Conservation (phyloP, 2,329 filamentous ascomycete species). For the Microthyrium microscopicum region DNA sequence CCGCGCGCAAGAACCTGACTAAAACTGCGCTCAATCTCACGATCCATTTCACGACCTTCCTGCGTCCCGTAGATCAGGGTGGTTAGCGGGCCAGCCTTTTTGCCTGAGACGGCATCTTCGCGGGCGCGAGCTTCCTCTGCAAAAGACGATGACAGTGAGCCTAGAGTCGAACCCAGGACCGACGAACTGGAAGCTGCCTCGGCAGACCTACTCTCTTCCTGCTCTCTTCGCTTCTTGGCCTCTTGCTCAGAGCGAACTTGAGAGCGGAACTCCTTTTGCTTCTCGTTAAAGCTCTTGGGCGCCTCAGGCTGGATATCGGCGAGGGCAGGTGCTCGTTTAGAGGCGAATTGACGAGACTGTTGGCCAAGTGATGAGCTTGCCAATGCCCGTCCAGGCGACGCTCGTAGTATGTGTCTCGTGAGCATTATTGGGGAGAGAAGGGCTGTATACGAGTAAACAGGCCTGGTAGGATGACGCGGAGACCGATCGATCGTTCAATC, state of each 20-base stretch:
- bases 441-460: no score
- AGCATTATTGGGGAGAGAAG: no score
- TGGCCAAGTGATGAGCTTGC: no score
- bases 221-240: slow-evolving; percentile 58
- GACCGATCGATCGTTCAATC: no score
- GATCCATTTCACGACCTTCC: slow-evolving; percentile 84
- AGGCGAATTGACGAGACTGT: no score
- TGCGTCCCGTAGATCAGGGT: slow-evolving; percentile 94
- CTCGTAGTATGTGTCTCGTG: no score
- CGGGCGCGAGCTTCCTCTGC: slow-evolving; percentile 38
- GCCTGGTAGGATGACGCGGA: no score
- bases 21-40: slow-evolving; percentile 91
- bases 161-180: slow-evolving; percentile 24
- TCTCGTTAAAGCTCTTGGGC: slow-evolving; percentile 60
- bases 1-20: slow-evolving; percentile 86
- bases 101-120: slow-evolving; percentile 42
- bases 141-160: slow-evolving; percentile 40
- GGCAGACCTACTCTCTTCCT: slow-evolving; percentile 58
- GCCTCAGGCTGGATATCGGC: slow-evolving; percentile 65
- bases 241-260: slow-evolving; percentile 44
- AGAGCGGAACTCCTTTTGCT: slow-evolving; percentile 76
- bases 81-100: slow-evolving; percentile 54
- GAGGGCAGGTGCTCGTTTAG: slow-evolving; percentile 52
- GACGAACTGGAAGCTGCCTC: slow-evolving; percentile 24
- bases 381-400: no score